phyloP scores from a whole-genome alignment of 2,329 filamentous ascomycete genomes.

The Diaporthe eres region DNA sequence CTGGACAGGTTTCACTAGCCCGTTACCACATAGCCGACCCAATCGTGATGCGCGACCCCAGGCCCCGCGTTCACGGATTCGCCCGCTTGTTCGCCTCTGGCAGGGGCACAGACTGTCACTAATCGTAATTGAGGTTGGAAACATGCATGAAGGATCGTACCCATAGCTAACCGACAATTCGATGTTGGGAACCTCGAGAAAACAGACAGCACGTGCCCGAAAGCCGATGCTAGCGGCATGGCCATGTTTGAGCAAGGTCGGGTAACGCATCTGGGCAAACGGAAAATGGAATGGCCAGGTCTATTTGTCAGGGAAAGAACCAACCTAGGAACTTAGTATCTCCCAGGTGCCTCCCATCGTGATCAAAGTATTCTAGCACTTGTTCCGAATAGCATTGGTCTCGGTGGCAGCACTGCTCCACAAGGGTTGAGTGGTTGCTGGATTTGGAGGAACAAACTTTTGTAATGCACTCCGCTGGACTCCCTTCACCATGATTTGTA shows the following conservation, averaged over 20 bases:
- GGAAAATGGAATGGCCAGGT: not conserved
- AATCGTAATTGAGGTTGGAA: not conserved
- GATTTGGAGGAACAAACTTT: no score
- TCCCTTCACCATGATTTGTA: no score
- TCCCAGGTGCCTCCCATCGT: not conserved
- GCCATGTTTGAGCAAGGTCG: not conserved
- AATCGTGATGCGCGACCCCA: not conserved
- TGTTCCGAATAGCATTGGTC: not conserved
- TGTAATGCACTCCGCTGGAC: no score
- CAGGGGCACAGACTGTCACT: not conserved
- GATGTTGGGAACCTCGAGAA: not conserved
- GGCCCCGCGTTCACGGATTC: not conserved
- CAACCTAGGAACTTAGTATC: not conserved
- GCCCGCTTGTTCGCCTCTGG: not conserved
- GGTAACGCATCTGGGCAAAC: not conserved
- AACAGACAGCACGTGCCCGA: not conserved
- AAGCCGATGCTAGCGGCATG: not conserved
- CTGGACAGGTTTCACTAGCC: conserved; percentile 8
- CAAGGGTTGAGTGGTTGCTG: no score
- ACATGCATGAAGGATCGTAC: not conserved
- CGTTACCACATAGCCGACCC: not conserved
- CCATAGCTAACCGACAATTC: not conserved
- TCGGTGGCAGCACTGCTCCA: not conserved
- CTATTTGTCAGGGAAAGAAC: not conserved
- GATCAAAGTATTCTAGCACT: not conserved